phyloP scores from a whole-genome alignment of 352 stramenopile genomes.

The Phytopythium vexans region DNA sequence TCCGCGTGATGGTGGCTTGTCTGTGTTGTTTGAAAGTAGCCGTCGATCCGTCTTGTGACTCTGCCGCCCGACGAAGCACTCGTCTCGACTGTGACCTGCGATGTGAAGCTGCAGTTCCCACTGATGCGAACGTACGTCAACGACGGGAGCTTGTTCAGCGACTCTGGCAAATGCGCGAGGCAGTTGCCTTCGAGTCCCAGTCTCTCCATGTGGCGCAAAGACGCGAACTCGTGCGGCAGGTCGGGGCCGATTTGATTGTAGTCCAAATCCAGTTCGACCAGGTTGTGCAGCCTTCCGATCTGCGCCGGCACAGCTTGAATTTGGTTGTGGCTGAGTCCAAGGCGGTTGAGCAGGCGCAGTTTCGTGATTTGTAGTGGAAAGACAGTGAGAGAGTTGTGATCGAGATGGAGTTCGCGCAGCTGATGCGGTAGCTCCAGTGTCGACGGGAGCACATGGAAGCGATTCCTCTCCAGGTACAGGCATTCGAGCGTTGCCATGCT shows the following conservation, averaged over 20 bases:
- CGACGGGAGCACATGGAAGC: conserved; percentile 31
- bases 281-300: conserved; percentile 50
- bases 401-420: conserved; percentile 48
- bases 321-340: conserved; percentile 60
- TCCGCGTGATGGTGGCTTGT: not conserved
- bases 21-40: conserved; percentile 37
- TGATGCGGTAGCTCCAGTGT: conserved; percentile 31
- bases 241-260: conserved; percentile 44
- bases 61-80: too few species aligned
- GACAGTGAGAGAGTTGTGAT: conserved; percentile 40
- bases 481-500: conserved; percentile 35
- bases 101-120: conserved; percentile 24
- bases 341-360: conserved; percentile 46
- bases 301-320: conserved; percentile 34
- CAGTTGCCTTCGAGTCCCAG: conserved; percentile 64
- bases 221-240: conserved; percentile 34
- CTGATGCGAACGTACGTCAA: conserved; percentile 47
- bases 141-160: conserved; percentile 26
- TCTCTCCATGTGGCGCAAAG: conserved; percentile 44
- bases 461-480: conserved; percentile 69
- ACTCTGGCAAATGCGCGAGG: conserved; percentile 17
- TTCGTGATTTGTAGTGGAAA: conserved; percentile 55
- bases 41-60: conserved; percentile 37
- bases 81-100: too few species aligned
- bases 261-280: conserved; percentile 68